A percentile compares a stretch with the other conserved stretches of the same genome.
Evolutionary conservation across 2,329 filamentous ascomycete genomes (phyloP).

Genomic region (Fusarium subtropicale): DNA sequence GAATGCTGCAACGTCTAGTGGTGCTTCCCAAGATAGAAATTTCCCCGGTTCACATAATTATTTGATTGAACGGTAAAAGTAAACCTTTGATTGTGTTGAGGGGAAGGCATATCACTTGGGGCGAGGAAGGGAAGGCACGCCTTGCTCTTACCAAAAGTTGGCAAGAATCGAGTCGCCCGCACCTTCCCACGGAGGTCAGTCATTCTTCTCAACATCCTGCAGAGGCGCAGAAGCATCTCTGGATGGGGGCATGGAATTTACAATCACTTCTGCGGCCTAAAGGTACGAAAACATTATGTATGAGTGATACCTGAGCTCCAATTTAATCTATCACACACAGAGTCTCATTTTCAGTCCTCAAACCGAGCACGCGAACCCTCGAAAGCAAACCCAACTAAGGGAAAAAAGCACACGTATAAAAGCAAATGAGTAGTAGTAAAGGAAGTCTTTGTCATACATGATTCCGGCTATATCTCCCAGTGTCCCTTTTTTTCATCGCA

Average conservation of each 20-base stretch:
- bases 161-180: neutral
- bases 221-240: neutral
- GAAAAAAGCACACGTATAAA: constrained; percentile 29
- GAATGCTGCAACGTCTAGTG: neutral
- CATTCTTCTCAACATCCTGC: neutral
- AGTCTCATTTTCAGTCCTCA: constrained; percentile 37
- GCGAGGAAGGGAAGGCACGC: neutral
- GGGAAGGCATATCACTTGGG: neutral
- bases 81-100: neutral
- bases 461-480: constrained; percentile 48
- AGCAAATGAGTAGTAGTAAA: constrained; percentile 43
- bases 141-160: neutral
- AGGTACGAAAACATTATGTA: constrained; percentile 8
- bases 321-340: constrained; percentile 42
- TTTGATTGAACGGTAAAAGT: neutral
- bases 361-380: constrained; percentile 31
- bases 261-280: neutral
- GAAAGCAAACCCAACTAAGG: constrained; percentile 36
- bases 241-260: neutral
- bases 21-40: neutral
- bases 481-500: constrained; percentile 51
- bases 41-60: neutral
- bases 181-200: neutral
- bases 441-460: constrained; percentile 52
- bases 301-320: constrained; percentile 28